A percentile compares a stretch with the other conserved stretches of the same genome.
Conservation (phyloP, 768 basidiomycete genomes). For the Suillus weaverae region DNA sequence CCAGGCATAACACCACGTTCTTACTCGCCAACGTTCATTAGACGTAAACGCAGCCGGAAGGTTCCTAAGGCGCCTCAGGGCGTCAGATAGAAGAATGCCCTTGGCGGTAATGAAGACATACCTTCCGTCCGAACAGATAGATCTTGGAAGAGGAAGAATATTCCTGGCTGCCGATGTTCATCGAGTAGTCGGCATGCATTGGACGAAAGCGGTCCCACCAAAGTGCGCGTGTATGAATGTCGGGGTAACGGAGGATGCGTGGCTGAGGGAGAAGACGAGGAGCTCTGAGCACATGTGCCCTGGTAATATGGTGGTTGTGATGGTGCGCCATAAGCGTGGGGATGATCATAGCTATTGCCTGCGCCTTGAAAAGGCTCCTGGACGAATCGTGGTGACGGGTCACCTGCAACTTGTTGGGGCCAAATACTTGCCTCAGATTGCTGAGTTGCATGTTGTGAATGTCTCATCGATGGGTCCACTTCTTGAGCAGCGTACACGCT, state of each 20-base stretch:
- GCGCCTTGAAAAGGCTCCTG: constrained; percentile 27
- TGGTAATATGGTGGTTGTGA: constrained; percentile 34
- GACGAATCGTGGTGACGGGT: constrained; percentile 18
- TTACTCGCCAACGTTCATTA: constrained; percentile 92
- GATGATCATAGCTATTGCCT: constrained; percentile 21
- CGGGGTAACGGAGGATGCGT: constrained; percentile 51
- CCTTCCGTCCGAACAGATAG: constrained; percentile 92
- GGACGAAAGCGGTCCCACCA: constrained; percentile 86
- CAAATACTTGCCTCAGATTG: constrained; percentile 37
- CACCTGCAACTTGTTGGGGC: constrained; percentile 19
- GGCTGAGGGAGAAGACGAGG: constrained; percentile 31
- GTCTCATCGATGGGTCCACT: constrained; percentile 43
- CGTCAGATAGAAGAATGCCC: constrained; percentile 23
- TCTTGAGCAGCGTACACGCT: constrained; percentile 27
- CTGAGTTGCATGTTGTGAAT: constrained; percentile 33
- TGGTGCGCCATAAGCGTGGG: constrained; percentile 24
- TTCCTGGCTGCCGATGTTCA: constrained; percentile 81
- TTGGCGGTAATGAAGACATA: constrained; percentile 35
- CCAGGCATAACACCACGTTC: constrained; percentile 35
- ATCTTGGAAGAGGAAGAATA: constrained; percentile 96
- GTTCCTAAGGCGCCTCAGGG: constrained; percentile 49
- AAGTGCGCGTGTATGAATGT: constrained; percentile 79
- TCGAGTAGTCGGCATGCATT: constrained; percentile 84
- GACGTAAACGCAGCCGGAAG: constrained; percentile 82
- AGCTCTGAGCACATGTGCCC: constrained; percentile 23